These are phyloP conservation scores for Lipomyces lipofer DNA, from an alignment of 805 yeast species.

Conservation along the genomic window DNA sequence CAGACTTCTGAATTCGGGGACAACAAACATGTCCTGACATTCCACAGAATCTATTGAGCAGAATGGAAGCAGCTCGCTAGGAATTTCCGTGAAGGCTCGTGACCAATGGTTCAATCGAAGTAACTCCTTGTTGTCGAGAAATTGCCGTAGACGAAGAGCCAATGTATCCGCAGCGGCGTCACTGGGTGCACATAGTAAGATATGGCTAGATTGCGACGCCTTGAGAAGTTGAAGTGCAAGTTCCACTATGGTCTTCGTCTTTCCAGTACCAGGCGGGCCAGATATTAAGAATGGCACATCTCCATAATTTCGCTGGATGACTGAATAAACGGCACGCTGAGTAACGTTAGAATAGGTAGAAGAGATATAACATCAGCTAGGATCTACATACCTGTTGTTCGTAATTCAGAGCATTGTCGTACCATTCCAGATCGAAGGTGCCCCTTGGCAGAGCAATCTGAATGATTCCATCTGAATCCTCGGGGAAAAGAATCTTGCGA, in stretches of 20 bases:
- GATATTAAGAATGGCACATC: conserved; percentile 27
- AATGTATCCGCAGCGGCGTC: conserved; percentile 31
- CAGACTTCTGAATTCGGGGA: conserved; percentile 19
- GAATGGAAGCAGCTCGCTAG: conserved; percentile 19
- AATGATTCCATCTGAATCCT: conserved; percentile 14
- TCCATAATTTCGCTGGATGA: conserved; percentile 20
- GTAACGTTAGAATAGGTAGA: no score
- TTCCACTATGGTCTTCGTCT: conserved; percentile 30
- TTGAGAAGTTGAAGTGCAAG: conserved; percentile 23
- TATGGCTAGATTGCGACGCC: conserved; percentile 2
- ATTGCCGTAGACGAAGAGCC: conserved; percentile 17
- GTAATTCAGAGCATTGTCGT: conserved; percentile 18
- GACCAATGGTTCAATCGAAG: conserved; percentile 18
- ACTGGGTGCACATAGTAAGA: conserved; percentile 28
- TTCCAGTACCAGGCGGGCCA: conserved; percentile 30
- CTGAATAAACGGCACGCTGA: conserved; percentile 22
- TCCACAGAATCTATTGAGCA: conserved; percentile 22
- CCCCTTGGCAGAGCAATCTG: conserved; percentile 17
- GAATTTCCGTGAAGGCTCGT: conserved; percentile 24
- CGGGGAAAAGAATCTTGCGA: conserved; percentile 24
- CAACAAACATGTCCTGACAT: conserved; percentile 20
- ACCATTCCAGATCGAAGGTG: conserved; percentile 17
- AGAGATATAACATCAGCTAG: no score
- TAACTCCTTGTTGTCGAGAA: conserved; percentile 17
- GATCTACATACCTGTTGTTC: no score